Evolutionary conservation across 768 basidiomycete species (phyloP).

Genomic region (Lentinula aciculospora): DNA sequence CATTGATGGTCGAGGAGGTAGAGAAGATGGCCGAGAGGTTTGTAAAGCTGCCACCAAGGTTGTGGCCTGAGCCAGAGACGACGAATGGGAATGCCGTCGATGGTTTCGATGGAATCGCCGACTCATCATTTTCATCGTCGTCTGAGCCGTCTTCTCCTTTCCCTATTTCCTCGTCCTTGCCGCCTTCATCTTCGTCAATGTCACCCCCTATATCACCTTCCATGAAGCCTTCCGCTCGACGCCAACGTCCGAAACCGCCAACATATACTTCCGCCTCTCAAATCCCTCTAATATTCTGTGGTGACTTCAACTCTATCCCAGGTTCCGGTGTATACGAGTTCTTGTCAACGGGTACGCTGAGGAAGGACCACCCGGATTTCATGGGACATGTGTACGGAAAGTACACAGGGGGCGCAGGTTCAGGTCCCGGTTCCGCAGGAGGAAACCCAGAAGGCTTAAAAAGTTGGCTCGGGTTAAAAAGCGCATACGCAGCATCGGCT

Average conservation of each 20-base stretch:
- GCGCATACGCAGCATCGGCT: slow-evolving; percentile 56
- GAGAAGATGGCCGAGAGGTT: slow-evolving; percentile 86
- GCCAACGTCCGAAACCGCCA: slow-evolving; percentile 27
- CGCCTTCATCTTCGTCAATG: slow-evolving; percentile 18
- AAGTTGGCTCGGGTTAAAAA: slow-evolving; percentile 79
- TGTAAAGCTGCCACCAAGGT: slow-evolving; percentile 69
- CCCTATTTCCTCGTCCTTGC: neutral
- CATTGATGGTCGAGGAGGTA: slow-evolving; percentile 86
- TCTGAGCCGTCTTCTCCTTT: neutral
- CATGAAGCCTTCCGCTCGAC: neutral
- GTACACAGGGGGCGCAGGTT: slow-evolving; percentile 48
- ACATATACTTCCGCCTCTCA: slow-evolving; percentile 77
- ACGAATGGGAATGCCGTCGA: slow-evolving; percentile 6
- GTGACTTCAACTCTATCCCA: slow-evolving; percentile 94
- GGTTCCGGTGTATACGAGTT: slow-evolving; percentile 90
- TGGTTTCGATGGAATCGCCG: slow-evolving; percentile 1
- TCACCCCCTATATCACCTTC: slow-evolving; percentile 31
- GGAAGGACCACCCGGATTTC: slow-evolving; percentile 84
- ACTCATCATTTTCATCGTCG: slow-evolving; percentile 12
- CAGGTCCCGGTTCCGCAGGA: neutral
- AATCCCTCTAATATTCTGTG: slow-evolving; percentile 87
- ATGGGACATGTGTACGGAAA: slow-evolving; percentile 86
- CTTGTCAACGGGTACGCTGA: slow-evolving; percentile 63
- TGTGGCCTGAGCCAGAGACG: slow-evolving; percentile 14
- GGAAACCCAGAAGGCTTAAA: slow-evolving; percentile 62